Evolutionary conservation across 352 stramenopile species (phyloP).

Genomic region (Blastocystis sp.): DNA sequence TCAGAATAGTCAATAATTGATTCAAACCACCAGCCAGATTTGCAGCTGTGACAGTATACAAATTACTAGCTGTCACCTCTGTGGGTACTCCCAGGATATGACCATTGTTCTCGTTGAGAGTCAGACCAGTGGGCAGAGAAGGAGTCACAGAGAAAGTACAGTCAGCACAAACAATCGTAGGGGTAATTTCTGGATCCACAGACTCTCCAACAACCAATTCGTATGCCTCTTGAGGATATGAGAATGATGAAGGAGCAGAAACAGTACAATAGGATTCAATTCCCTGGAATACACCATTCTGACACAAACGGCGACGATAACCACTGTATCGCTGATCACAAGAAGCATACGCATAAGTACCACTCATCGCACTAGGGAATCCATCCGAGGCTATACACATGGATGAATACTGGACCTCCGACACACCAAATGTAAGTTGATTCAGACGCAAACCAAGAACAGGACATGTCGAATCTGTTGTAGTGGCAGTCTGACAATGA

Average conservation of each 20-base stretch:
- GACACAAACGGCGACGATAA: slow-evolving; percentile 27
- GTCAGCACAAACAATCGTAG: slow-evolving; percentile 35
- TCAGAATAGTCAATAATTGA: slow-evolving; percentile 4
- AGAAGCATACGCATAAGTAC: not conserved
- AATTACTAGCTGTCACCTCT: not conserved
- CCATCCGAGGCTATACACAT: not conserved
- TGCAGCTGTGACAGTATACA: slow-evolving; percentile 28
- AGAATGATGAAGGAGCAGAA: slow-evolving; percentile 39
- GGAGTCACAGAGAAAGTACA: slow-evolving; percentile 43
- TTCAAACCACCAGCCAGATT: slow-evolving; percentile 27
- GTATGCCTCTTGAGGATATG: slow-evolving; percentile 40
- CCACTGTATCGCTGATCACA: slow-evolving; percentile 45
- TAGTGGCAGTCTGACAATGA: slow-evolving; percentile 8
- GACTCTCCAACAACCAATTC: not conserved
- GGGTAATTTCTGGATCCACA: not conserved
- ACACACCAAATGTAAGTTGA: not conserved
- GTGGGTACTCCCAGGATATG: not conserved
- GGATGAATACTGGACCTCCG: not conserved
- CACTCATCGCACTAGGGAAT: not conserved
- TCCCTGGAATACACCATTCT: not conserved
- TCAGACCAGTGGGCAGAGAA: not conserved
- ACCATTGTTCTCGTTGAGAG: not conserved
- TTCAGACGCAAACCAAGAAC: not conserved
- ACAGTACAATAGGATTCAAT: slow-evolving; percentile 42
- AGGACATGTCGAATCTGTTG: not conserved